Percentiles rank a stretch among this genome's conserved stretches.
Conservation (phyloP, 2,329 filamentous ascomycete genomes). For the Aspergillus sp. region DNA sequence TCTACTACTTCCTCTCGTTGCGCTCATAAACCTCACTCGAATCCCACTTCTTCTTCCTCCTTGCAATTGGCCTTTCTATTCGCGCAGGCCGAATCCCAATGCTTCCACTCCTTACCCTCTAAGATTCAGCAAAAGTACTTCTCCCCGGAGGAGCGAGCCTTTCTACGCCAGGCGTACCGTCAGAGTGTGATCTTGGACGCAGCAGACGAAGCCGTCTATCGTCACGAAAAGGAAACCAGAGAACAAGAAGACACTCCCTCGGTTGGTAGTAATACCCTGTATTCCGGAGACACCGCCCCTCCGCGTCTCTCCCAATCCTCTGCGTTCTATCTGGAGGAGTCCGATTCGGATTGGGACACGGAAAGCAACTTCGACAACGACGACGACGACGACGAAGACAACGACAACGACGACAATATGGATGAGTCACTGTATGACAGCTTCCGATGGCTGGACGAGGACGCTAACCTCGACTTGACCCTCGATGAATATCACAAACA, state of each 20-base stretch:
- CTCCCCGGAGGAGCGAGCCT: slow-evolving; percentile 60
- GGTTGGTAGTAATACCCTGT: slow-evolving; percentile 17
- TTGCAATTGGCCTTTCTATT: slow-evolving; percentile 31
- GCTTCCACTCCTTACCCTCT: slow-evolving; percentile 62
- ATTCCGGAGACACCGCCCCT: slow-evolving; percentile 8
- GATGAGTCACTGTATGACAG: slow-evolving; percentile 55
- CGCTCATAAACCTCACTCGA: slow-evolving; percentile 20
- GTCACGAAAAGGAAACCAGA: slow-evolving; percentile 25
- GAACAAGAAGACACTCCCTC: slow-evolving; percentile 22
- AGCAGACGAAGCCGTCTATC: slow-evolving; percentile 51
- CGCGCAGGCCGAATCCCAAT: slow-evolving; percentile 53
- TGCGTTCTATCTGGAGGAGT: slow-evolving; percentile 18
- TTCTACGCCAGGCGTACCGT: slow-evolving; percentile 47
- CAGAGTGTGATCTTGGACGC: slow-evolving; percentile 49
- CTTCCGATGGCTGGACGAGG: slow-evolving; percentile 67
- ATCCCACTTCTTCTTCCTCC: slow-evolving; percentile 20
- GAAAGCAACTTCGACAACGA: slow-evolving; percentile 31
- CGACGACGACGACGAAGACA: slow-evolving; percentile 18
- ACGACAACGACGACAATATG: slow-evolving; percentile 30
- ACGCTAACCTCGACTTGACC: slow-evolving; percentile 61
- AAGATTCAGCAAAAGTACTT: slow-evolving; percentile 65
- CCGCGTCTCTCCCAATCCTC: slow-evolving; percentile 12
- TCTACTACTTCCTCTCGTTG: slow-evolving; percentile 1
- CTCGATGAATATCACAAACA: slow-evolving; percentile 64
- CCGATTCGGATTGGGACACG: slow-evolving; percentile 22